Conservation (phyloP, 2,329 filamentous ascomycete genomes). For the Fusarium ramigenum region DNA sequence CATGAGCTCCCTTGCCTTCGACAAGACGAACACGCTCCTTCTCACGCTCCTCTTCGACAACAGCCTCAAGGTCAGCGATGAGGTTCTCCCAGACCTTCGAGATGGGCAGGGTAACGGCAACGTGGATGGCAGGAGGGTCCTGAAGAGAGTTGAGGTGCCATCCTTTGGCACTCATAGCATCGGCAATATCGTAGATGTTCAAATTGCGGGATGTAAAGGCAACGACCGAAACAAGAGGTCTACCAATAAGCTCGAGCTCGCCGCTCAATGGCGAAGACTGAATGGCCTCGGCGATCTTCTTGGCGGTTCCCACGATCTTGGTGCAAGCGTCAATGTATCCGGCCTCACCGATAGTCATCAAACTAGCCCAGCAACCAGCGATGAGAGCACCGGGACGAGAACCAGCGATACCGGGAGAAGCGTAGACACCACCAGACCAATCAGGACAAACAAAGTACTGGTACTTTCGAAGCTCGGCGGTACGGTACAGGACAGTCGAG, state of each 20-base stretch:
- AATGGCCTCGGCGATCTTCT: constrained; percentile 82
- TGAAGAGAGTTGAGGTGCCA: constrained; percentile 98
- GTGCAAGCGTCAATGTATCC: constrained; percentile 90
- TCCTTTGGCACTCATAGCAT: constrained; percentile 82
- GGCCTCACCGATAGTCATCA: constrained; percentile 87
- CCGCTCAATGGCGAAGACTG: constrained; percentile 73
- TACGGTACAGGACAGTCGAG: constrained; percentile 91
- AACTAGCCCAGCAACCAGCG: constrained; percentile 91
- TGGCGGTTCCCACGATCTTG: constrained; percentile 86
- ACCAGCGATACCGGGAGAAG: constrained; percentile 89
- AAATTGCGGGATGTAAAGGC: constrained; percentile 87
- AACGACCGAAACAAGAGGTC: constrained; percentile 88
- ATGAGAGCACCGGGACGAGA: constrained; percentile 93
- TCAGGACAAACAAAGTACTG: constrained; percentile 97
- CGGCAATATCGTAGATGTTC: constrained; percentile 93
- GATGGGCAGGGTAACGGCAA: constrained; percentile 91
- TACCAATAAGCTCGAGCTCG: constrained; percentile 83
- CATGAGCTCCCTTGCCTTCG: constrained; percentile 72
- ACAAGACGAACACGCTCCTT: constrained; percentile 78
- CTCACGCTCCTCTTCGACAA: constrained; percentile 78
- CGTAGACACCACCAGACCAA: constrained; percentile 97
- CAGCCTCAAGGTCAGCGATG: constrained; percentile 74
- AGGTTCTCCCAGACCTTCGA: constrained; percentile 83
- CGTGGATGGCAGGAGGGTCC: constrained; percentile 88
- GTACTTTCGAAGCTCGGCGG: constrained; percentile 78